phyloP scores from a whole-genome alignment of 345 rosid species.

The Lagerstroemia speciosa region DNA sequence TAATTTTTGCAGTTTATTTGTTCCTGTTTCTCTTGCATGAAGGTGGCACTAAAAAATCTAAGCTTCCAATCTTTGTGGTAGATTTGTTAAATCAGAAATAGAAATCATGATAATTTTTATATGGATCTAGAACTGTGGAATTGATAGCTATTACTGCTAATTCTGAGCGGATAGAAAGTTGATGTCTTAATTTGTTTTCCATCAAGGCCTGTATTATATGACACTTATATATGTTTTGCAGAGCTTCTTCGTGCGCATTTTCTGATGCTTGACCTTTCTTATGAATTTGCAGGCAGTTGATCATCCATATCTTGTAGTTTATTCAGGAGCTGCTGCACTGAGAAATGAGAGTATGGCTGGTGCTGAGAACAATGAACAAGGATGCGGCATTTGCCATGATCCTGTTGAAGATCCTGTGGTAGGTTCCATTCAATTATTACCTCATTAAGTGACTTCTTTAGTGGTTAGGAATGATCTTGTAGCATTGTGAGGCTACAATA shows the following conservation, averaged over 20 bases:
- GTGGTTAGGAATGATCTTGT: not conserved
- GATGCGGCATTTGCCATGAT: slow-evolving; percentile 75
- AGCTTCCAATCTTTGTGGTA: not conserved
- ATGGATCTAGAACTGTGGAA: not conserved
- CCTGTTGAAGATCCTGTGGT: slow-evolving; percentile 76
- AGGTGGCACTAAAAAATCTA: not conserved
- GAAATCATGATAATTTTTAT: not conserved
- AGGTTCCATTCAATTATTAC: slow-evolving; percentile 18
- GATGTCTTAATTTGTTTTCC: not conserved
- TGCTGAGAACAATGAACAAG: slow-evolving; percentile 35
- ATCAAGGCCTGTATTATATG: not conserved
- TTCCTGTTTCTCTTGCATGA: not conserved
- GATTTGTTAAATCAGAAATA: not conserved
- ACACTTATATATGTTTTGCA: not conserved
- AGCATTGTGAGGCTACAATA: not conserved
- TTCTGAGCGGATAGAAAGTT: not conserved
- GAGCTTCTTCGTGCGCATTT: not conserved
- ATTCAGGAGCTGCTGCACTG: slow-evolving; percentile 43
- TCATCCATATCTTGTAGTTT: slow-evolving; percentile 93
- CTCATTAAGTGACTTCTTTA: not conserved
- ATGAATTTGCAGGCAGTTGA: slow-evolving; percentile 75
- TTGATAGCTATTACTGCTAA: not conserved
- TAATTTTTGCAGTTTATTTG: not conserved
- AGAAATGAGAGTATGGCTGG: slow-evolving; percentile 24
- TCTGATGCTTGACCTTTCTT: slow-evolving; percentile 2